Percentiles rank a stretch among this genome's conserved stretches.
Evolutionary conservation across 2,329 filamentous ascomycete species (phyloP).

Genomic region (Xylaria sp.): DNA sequence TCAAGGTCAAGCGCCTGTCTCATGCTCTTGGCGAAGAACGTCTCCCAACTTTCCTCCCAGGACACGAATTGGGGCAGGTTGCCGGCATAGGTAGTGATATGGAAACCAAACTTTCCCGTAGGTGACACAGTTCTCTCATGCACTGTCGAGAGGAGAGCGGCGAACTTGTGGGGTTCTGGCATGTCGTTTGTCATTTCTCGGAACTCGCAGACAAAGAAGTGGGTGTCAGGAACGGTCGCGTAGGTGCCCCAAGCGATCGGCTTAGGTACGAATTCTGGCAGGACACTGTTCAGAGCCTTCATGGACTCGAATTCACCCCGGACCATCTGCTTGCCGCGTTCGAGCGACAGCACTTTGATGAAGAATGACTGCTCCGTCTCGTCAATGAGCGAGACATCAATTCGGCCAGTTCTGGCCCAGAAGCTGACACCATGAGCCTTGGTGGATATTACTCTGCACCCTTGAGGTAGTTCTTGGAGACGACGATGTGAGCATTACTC

Average conservation of each 20-base stretch:
- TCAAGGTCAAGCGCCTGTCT: constrained; percentile 43
- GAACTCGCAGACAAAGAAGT: constrained; percentile 28
- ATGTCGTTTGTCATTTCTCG: constrained; percentile 19
- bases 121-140: constrained; percentile 32
- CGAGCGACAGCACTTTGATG: background rate
- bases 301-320: constrained; percentile 1
- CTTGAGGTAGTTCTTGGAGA: constrained; percentile 7
- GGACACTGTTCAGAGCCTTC: background rate
- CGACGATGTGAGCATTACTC: too few species aligned
- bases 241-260: constrained; percentile 16
- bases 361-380: constrained; percentile 14
- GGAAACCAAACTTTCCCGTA: constrained; percentile 53
- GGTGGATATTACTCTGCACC: background rate
- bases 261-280: constrained; percentile 12
- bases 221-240: constrained; percentile 4
- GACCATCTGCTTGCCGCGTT: background rate
- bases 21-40: constrained; percentile 26
- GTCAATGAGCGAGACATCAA: background rate
- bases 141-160: background rate
- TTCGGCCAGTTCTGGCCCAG: constrained; percentile 10
- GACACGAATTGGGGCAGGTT: constrained; percentile 34
- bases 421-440: constrained; percentile 5
- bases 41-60: constrained; percentile 13
- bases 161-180: constrained; percentile 14
- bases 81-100: constrained; percentile 49